These are phyloP conservation scores for Pseudisothecium myosuroides DNA, from an alignment of 225 moss, liverwort and hornwort species.

Conservation along the genomic window DNA sequence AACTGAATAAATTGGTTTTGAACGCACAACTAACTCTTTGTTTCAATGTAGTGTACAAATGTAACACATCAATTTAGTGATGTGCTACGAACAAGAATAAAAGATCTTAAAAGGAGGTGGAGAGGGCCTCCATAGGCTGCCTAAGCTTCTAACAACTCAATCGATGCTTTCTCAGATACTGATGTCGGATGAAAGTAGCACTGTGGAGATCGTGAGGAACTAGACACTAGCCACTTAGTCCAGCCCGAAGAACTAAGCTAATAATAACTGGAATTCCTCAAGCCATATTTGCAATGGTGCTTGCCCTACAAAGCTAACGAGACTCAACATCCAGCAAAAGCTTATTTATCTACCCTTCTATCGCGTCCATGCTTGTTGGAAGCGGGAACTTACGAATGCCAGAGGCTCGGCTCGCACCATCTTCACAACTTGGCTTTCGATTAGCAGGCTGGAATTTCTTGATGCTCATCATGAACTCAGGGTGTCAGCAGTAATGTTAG, in stretches of 20 bases:
- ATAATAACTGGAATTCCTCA: background rate
- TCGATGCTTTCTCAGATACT: background rate
- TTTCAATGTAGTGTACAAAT: background rate
- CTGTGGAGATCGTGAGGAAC: background rate
- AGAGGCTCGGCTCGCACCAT: background rate
- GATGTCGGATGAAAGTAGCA: background rate
- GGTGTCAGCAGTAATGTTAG: background rate
- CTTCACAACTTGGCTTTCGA: background rate
- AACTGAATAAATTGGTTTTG: background rate
- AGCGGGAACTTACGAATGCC: background rate
- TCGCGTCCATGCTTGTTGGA: background rate
- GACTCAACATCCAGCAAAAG: background rate
- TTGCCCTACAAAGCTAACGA: background rate
- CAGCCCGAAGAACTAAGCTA: background rate
- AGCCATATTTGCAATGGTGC: background rate
- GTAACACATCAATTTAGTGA: background rate
- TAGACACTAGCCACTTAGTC: background rate
- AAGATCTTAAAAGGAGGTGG: background rate
- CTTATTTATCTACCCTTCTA: background rate
- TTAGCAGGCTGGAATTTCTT: background rate
- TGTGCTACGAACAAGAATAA: background rate
- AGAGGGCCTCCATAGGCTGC: background rate
- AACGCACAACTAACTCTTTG: background rate
- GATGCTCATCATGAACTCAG: background rate
- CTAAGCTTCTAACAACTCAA: background rate